phyloP scores from a whole-genome alignment of 73 alveolate genomes.

The Tetrahymena elliotti region DNA sequence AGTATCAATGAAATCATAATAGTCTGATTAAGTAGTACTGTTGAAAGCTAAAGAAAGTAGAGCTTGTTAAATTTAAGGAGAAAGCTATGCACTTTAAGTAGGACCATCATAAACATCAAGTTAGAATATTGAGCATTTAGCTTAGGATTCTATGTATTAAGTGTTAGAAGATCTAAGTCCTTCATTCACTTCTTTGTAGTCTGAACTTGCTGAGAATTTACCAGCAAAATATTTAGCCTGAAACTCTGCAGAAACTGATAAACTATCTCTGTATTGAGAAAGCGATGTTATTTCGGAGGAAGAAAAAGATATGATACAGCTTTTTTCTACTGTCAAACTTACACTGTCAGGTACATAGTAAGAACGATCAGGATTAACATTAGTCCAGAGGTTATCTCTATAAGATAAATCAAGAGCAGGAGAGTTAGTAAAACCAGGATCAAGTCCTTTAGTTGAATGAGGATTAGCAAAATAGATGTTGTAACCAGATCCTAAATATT shows the following conservation, averaged over 20 bases:
- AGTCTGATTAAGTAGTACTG: neutral
- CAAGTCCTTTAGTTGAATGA: neutral
- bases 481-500: neutral
- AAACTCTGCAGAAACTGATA: neutral
- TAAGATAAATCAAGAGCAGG: neutral
- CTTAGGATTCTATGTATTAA: neutral
- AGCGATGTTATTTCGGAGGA: neutral
- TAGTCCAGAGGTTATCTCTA: neutral
- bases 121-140: neutral
- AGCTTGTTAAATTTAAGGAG: neutral
- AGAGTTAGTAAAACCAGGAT: neutral
- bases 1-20: neutral
- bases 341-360: neutral
- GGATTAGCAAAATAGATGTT: neutral
- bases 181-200: neutral
- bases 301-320: neutral
- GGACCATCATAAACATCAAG: neutral
- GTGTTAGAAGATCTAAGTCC: neutral
- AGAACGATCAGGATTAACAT: neutral
- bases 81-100: neutral
- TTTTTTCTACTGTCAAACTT: neutral
- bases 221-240: neutral
- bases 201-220: neutral
- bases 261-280: neutral
- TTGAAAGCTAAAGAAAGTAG: neutral